phyloP scores from a whole-genome alignment of 2,329 filamentous ascomycete species.

The Emydomyces testavorans region DNA sequence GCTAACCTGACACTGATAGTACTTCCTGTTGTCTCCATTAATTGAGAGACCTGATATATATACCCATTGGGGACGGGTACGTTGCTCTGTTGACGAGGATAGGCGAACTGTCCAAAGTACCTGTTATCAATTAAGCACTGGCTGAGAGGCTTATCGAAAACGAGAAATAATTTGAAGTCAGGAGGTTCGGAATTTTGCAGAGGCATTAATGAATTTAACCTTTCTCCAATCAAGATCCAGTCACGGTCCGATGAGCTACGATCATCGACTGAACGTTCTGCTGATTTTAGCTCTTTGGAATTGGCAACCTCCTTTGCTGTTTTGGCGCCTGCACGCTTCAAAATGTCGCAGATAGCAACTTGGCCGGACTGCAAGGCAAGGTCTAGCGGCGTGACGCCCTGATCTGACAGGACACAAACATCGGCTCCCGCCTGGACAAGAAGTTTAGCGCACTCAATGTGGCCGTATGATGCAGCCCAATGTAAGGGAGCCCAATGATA shows the following conservation, averaged over 20 bases:
- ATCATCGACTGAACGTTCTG: too few species aligned
- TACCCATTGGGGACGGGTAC: background rate
- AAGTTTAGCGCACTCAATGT: background rate
- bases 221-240: background rate
- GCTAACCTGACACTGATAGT: background rate
- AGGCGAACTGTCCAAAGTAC: background rate
- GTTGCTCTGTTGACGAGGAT: background rate
- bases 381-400: background rate
- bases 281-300: background rate
- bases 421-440: slow-evolving; percentile 1
- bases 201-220: background rate
- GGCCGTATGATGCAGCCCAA: background rate
- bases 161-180: background rate
- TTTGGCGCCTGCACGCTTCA: background rate
- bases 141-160: background rate
- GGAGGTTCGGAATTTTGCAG: background rate
- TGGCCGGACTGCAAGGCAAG: background rate
- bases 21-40: background rate
- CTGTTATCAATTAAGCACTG: background rate
- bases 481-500: background rate
- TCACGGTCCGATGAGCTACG: background rate
- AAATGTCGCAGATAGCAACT: background rate
- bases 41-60: background rate
- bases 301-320: background rate
- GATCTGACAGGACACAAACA: background rate